Percentiles rank a stretch among this genome's conserved stretches.
Evolutionary conservation across 2,329 filamentous ascomycete genomes (phyloP).

Genomic region (Diaporthe ilicicola): DNA sequence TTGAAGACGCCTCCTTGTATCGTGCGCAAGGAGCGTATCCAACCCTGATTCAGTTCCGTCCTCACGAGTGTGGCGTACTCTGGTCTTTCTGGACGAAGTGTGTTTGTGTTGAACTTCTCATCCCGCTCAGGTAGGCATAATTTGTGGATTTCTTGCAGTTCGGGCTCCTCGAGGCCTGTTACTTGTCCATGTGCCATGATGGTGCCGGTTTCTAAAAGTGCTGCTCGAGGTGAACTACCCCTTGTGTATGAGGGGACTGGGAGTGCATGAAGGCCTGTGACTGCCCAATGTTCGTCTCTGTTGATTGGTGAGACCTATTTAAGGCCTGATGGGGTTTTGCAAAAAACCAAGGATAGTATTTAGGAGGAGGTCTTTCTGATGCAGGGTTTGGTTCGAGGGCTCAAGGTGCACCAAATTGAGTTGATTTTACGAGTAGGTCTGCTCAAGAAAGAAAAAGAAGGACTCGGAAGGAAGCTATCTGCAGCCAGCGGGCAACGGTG

Average conservation of each 20-base stretch:
- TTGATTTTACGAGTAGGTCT: not conserved
- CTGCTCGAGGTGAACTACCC: not conserved
- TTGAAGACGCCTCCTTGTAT: not conserved
- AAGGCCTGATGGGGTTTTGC: not conserved
- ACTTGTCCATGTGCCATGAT: slow-evolving; percentile 7
- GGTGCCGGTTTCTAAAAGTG: not conserved
- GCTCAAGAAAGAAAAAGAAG: not conserved
- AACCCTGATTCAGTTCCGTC: slow-evolving; percentile 1
- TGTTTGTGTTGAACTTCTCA: slow-evolving; percentile 2
- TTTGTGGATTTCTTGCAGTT: not conserved
- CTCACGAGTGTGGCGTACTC: slow-evolving; percentile 9
- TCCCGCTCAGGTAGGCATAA: slow-evolving; percentile 1
- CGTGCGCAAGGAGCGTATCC: slow-evolving; percentile 19
- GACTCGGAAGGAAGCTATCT: not conserved
- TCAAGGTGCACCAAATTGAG: not conserved
- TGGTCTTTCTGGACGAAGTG: slow-evolving; percentile 26
- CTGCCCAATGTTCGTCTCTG: not conserved
- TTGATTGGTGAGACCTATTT: not conserved
- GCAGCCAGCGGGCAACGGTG: not conserved
- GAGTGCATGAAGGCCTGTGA: too few relatives aligned
- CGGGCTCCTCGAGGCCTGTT: not conserved
- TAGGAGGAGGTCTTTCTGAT: not conserved
- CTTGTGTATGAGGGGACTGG: too few relatives aligned
- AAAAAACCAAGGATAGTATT: not conserved
- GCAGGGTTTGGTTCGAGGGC: not conserved